Percentiles rank a stretch among this genome's conserved stretches.
Conservation (phyloP, 2,329 filamentous ascomycete species). For the Juglanconis juglandina region DNA sequence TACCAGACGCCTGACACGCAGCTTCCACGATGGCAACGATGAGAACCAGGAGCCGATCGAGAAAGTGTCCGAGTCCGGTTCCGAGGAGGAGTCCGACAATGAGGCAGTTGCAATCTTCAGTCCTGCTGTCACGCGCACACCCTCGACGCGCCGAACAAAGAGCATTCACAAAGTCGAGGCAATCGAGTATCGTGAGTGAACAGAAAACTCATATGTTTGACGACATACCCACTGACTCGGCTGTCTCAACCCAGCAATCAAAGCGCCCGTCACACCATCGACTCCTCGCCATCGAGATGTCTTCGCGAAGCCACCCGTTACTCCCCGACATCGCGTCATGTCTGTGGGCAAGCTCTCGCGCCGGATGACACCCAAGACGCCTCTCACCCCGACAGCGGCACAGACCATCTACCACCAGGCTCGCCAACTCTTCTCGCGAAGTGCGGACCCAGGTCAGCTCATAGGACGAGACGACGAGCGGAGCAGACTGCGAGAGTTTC, state of each 20-base stretch:
- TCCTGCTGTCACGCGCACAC: conserved; percentile 15
- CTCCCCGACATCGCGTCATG: conserved; percentile 80
- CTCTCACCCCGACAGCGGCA: conserved; percentile 62
- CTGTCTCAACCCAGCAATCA: conserved; percentile 17
- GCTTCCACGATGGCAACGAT: conserved; percentile 49
- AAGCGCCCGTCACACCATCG: conserved; percentile 62
- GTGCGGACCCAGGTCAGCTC: conserved; percentile 69
- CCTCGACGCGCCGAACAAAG: conserved; percentile 18
- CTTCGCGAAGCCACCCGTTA: conserved; percentile 67
- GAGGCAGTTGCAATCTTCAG: conserved; percentile 32
- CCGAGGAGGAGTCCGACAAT: conserved; percentile 30
- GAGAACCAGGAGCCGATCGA: conserved; percentile 62
- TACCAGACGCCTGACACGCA: conserved; percentile 41
- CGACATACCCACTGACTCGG: conserved; percentile 17
- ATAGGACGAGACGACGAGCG: conserved; percentile 72
- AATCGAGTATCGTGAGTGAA: conserved; percentile 19
- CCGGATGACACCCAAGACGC: conserved; percentile 74
- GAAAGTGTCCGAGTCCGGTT: conserved; percentile 38
- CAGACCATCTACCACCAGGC: conserved; percentile 84
- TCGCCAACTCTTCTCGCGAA: conserved; percentile 80
- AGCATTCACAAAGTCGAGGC: conserved; percentile 16
- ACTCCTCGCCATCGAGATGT: conserved; percentile 79
- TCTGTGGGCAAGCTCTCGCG: conserved; percentile 72
- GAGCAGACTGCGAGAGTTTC: conserved; percentile 64
- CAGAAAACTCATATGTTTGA: neutral